Base-by-base conservation (phyloP, 2,329 filamentous ascomycete species). In the Colletotrichum viniferum region DNA sequence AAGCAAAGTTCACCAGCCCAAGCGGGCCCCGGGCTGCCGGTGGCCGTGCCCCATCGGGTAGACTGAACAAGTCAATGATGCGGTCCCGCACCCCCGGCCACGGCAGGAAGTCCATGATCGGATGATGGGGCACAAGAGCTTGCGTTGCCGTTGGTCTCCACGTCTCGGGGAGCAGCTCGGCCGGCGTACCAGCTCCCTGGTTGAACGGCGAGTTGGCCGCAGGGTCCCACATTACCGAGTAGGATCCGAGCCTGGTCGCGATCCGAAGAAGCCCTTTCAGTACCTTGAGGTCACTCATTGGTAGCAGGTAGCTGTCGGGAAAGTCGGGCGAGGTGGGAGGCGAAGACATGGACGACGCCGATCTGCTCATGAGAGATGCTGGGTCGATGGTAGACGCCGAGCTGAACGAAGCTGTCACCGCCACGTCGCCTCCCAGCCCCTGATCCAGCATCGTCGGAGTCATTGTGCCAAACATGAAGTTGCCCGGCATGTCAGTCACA, bases 61-160 rank as follows among this genome's bases (percentile, higher is more conserved):
- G 81, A 18, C 83, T 83, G 68, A 92, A 83, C 36, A 91, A 82
- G 76, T 84, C 84, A 77, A 92, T 89, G 48, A 90, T 81, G 72
- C 87, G 87, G 76, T 91, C 88, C 9, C 90, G 85, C 43, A 88
- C 87, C 21, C 79, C 82, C 2, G 90, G 89, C 91, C 90, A 92
- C 1, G 90, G 90, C 2, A 92, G 81, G 32, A 92, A 81, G 79
- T 92, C 90, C 13, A 92, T 80, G 14, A 91, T 73, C 2, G 91
- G 90, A 77, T 92, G 90, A 76, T 92, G 90, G 2, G 89, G 87
- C 16, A 90, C 82, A 3, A 84, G 77, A 10, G 85, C 78, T 78
- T 92, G 90, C 0, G 86, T 84, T 12, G 82, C 69, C 1, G 89
- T 91, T 14, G 90, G 90, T 36, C 84, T 87, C 82, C 90, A 88